Percentiles rank a stretch among this genome's conserved stretches.
These are phyloP conservation scores for Mitragyna speciosa DNA, from an alignment of 257 asterid species.

Conservation along the genomic window DNA sequence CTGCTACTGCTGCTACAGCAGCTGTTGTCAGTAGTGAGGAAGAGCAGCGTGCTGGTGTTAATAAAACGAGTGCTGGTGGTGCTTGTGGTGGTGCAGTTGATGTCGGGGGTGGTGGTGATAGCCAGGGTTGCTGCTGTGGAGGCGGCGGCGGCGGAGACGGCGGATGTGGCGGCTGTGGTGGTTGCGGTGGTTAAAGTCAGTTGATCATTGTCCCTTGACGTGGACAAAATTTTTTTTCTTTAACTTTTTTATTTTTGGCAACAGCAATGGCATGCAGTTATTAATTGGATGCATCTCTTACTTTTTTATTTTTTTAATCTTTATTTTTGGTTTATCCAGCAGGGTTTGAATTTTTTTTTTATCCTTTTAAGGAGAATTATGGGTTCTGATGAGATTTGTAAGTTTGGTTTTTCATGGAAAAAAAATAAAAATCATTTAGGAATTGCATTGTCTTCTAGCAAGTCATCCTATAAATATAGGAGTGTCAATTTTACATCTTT, in stretches of 20 bases:
- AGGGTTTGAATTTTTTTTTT: too few species aligned
- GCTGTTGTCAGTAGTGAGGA: background rate
- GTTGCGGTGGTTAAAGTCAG: background rate
- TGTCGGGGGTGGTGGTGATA: constrained; percentile 3
- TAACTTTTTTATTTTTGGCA: background rate
- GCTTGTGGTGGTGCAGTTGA: background rate
- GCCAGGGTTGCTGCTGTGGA: constrained; percentile 25
- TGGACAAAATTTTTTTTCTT: background rate
- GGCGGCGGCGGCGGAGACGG: background rate
- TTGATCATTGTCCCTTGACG: background rate
- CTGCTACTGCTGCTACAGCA: constrained; percentile 25
- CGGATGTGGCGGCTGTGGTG: constrained; percentile 14
- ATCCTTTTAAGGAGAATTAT: too few species aligned
- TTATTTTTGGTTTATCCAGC: too few species aligned
- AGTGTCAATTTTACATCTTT: too few species aligned
- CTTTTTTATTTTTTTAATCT: too few species aligned
- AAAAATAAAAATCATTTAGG: too few species aligned
- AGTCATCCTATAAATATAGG: too few species aligned
- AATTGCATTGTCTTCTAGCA: too few species aligned
- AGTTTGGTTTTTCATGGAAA: too few species aligned
- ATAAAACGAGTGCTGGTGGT: background rate
- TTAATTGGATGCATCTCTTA: background rate
- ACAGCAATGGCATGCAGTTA: background rate
- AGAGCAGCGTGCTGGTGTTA: background rate
- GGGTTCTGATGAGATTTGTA: too few species aligned